Evolutionary conservation across 2,329 filamentous ascomycete species (phyloP).

Genomic region (Pseudogymnoascus destructans): DNA sequence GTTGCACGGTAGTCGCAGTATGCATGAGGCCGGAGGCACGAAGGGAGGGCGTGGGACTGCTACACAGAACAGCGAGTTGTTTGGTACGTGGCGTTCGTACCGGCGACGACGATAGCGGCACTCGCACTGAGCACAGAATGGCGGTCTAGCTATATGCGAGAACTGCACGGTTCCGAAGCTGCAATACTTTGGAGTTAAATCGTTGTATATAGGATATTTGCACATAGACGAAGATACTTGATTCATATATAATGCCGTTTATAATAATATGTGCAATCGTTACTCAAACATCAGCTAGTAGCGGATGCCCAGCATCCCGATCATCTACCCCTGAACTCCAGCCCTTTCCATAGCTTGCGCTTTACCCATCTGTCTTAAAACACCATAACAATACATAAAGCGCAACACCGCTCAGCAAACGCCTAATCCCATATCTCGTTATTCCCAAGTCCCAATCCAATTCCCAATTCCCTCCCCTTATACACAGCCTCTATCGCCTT

Average conservation of each 20-base stretch:
- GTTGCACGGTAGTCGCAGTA: neutral
- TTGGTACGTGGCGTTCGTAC: conserved; percentile 2
- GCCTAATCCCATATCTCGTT: neutral
- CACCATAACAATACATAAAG: neutral
- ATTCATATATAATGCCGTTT: neutral
- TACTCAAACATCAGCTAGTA: neutral
- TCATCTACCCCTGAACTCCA: neutral
- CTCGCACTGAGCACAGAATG: neutral
- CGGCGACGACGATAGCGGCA: neutral
- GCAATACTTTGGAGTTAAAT: neutral
- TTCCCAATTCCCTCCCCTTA: conserved; percentile 54
- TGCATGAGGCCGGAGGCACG: neutral
- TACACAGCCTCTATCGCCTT: conserved; percentile 56
- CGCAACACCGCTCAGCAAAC: neutral
- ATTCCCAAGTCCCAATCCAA: conserved; percentile 44
- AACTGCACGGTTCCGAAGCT: neutral
- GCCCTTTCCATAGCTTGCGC: neutral
- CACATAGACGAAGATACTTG: neutral
- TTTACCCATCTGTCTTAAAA: neutral
- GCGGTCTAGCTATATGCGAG: neutral
- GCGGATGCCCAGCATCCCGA: neutral
- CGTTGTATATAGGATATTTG: neutral
- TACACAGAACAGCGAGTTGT: neutral
- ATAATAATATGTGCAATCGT: neutral
- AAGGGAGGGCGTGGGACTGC: neutral